Evolutionary conservation across 202 grass and related monocot species (phyloP), one percentile per base, ranked within the genome.

Genomic region (Zoysia matrella): DNA sequence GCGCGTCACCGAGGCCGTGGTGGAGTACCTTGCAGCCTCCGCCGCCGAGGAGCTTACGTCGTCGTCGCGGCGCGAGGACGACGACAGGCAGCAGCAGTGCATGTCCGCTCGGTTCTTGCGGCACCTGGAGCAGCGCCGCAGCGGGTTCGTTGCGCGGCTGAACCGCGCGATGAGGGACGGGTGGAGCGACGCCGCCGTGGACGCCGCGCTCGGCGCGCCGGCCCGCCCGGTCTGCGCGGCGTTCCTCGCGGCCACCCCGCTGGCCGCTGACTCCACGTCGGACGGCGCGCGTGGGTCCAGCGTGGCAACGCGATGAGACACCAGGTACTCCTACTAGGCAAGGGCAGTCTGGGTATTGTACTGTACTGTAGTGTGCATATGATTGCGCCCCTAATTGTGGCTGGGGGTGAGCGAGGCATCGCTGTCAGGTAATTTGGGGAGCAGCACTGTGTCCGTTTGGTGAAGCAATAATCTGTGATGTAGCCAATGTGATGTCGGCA

Each of bases 101-200:
- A 82, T 88, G 87, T 95, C 95, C 1, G 47, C 67, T 18, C 70
- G 58, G 80, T 85, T 93, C 50, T 8, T 95, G 52, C 60, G 74
- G 54, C 85, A 85, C 84, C 88, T 87, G 14, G 92, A 95, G 79
- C 48, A 9, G 47, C 82, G 73, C 0, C 85, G 87, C 11, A 18
- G 43, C 0, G 89, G 87, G 71, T 95, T 93, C 67, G 77, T 98
- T 0, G 92, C 95, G 45, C 73, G 88, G 67, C 67, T 98, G 80
- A 98, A 98, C 90, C 61, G 80, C 0, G 89, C 76, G 54, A 86
- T 93, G 86, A 71, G 63, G 76, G 87, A 90, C 50, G 61, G 82
- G 67, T 90, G 88, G 88, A 90, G 84, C 84, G 88, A 90, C 70
- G 80, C 80, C 44, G 88, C 84, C 7, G 80, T 90, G 43, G 84